Percentiles rank a stretch among this genome's conserved stretches.
Conservation (phyloP, 345 rosid species). For the Eutrema yunnanense region DNA sequence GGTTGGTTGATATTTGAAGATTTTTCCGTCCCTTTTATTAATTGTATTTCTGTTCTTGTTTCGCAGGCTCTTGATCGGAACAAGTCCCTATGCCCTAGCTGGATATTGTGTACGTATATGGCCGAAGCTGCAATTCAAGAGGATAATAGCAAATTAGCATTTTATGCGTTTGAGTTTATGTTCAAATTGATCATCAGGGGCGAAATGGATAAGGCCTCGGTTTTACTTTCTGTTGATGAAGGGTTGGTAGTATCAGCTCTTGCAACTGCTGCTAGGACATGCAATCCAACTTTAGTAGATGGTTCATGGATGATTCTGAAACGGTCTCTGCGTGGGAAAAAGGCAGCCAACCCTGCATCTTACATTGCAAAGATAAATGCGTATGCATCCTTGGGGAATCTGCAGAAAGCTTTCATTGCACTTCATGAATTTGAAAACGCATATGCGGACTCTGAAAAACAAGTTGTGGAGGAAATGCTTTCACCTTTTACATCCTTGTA, state of each 20-base stretch:
- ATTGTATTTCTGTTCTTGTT: neutral
- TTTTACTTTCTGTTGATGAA: slow-evolving; percentile 70
- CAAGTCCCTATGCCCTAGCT: slow-evolving; percentile 76
- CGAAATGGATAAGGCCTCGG: slow-evolving; percentile 57
- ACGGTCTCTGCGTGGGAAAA: slow-evolving; percentile 61
- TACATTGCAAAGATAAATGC: slow-evolving; percentile 78
- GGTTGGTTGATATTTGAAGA: neutral
- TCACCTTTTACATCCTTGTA: slow-evolving; percentile 79
- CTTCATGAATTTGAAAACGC: slow-evolving; percentile 69
- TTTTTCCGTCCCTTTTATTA: neutral
- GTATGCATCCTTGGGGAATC: slow-evolving; percentile 67
- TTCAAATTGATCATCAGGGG: slow-evolving; percentile 77
- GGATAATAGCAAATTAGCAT: slow-evolving; percentile 76
- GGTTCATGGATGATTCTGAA: slow-evolving; percentile 74
- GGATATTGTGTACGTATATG: slow-evolving; percentile 60
- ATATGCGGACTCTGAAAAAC: slow-evolving; percentile 36
- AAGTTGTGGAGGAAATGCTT: slow-evolving; percentile 55
- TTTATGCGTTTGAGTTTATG: slow-evolving; percentile 77
- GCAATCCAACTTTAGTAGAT: slow-evolving; percentile 58
- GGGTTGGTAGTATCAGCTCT: slow-evolving; percentile 72
- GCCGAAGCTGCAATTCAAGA: slow-evolving; percentile 67
- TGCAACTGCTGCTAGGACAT: slow-evolving; percentile 83
- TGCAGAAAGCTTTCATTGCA: slow-evolving; percentile 63
- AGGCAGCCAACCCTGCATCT: slow-evolving; percentile 61
- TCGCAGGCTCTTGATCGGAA: slow-evolving; percentile 70